Evolutionary conservation across 352 stramenopile species (phyloP), one percentile per base, ranked within the genome.

Genomic region (Phytophthora macrochlamydospora): DNA sequence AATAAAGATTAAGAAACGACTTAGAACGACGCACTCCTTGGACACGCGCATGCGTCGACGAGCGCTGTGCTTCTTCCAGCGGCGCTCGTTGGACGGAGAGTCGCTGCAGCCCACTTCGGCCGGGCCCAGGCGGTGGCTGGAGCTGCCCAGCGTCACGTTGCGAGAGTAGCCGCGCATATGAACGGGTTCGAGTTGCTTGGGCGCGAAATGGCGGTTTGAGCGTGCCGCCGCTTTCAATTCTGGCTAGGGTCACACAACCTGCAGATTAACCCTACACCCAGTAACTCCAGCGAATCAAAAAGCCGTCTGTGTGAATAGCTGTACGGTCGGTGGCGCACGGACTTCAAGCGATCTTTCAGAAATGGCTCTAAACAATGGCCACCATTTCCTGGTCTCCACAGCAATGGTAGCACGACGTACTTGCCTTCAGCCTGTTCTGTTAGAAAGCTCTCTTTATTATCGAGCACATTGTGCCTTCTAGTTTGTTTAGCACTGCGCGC

Each of bases 41-140:
- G 83, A 90, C 45, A 90, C 75, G 42, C 79, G 83, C 69, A 83
- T 81, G 9, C 79, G 75, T 46, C 81, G 66, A 7, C 62, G 65
- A 51, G 55, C 65, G n/a, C 58, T 56, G 30, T 63, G 50, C 28
- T 79, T 83, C 37, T 69, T 76, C 37, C 75, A 69, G 24, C 62
- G 62, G 44, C 64, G 51, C 58, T 73, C 55, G 43, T 63, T 59
- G 32, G 24, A 31, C 14, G 63, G 54, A n/a, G 37, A 54, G 7
- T 45, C 65, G 29, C 43, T 43, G 7, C 71, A 65, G 28, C 59
- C 58, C 40, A 56, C 61, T 14, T 67, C 59, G 2, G 45, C 12
- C 12, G 67, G 45, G 9, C 61, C 62, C 14, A 73, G 56, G 2
- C 56, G 59, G 32, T 68, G 62, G 51, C 37, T 58, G 4, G 63